Conservation (phyloP, 768 basidiomycete genomes). For the Hemileccinum rubropunctum region DNA sequence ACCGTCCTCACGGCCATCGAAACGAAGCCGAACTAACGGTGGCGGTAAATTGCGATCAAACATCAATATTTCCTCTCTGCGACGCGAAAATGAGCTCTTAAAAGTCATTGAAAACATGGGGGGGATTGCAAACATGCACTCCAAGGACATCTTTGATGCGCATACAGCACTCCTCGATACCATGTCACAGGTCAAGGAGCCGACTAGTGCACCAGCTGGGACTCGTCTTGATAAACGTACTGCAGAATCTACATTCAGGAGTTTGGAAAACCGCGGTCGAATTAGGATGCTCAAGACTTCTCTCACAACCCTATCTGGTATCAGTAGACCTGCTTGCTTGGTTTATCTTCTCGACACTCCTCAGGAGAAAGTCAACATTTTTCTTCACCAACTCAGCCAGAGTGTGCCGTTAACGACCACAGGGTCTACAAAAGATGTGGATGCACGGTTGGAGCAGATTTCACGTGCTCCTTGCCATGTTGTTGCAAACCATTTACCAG, state of each 20-base stretch:
- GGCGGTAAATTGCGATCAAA: slow-evolving; percentile 30
- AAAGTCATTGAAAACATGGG: slow-evolving; percentile 63
- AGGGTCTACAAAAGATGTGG: slow-evolving; percentile 42
- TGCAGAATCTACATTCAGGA: slow-evolving; percentile 54
- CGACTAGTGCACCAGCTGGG: slow-evolving; percentile 66
- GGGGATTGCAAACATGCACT: slow-evolving; percentile 63
- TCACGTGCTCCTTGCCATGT: slow-evolving; percentile 53
- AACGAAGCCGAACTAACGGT: slow-evolving; percentile 18
- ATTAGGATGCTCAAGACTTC: slow-evolving; percentile 70
- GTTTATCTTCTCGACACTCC: slow-evolving; percentile 61
- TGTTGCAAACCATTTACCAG: slow-evolving; percentile 45
- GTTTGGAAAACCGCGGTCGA: slow-evolving; percentile 61
- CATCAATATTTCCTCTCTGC: slow-evolving; percentile 72
- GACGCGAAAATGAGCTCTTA: slow-evolving; percentile 78
- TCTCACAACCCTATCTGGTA: slow-evolving; percentile 56
- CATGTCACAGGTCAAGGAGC: slow-evolving; percentile 57
- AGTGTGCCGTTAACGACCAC: slow-evolving; percentile 25
- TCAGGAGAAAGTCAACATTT: slow-evolving; percentile 52
- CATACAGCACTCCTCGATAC: slow-evolving; percentile 62
- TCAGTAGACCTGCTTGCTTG: slow-evolving; percentile 56
- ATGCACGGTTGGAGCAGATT: slow-evolving; percentile 43
- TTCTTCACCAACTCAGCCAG: slow-evolving; percentile 54
- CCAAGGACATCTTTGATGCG: slow-evolving; percentile 67
- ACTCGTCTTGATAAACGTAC: slow-evolving; percentile 75
- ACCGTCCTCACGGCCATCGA: slow-evolving; percentile 16